Evolutionary conservation across 2,329 filamentous ascomycete genomes (phyloP).

Genomic region (Fusarium sp.): DNA sequence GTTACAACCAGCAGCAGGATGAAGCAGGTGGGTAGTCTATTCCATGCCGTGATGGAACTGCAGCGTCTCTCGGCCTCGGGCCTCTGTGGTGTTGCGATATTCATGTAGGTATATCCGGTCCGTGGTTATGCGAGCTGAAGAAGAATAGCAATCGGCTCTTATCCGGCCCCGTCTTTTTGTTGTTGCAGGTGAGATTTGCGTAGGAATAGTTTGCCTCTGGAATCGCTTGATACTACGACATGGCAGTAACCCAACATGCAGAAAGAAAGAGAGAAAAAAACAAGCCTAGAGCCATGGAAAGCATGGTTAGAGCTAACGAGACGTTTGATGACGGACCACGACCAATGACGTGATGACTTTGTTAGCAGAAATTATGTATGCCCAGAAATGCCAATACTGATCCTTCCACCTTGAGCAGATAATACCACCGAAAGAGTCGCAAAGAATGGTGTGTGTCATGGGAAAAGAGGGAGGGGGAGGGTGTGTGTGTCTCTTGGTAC

Average conservation of each 20-base stretch:
- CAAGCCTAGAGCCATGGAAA: conserved; percentile 31
- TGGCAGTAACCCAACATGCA: conserved; percentile 19
- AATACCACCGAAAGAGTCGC: conserved; percentile 25
- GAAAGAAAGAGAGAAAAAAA: conserved; percentile 8
- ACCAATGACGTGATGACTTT: conserved; percentile 36
- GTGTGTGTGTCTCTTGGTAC: neutral
- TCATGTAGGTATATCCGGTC: conserved; percentile 8
- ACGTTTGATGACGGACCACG: conserved; percentile 12
- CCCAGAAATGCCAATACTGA: conserved; percentile 42
- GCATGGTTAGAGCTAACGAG: conserved; percentile 16
- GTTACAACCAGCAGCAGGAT: conserved; percentile 1
- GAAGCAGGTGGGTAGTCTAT: conserved; percentile 3
- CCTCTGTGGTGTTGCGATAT: conserved; percentile 12
- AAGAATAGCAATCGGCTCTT: conserved; percentile 12
- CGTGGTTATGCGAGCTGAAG: conserved; percentile 3
- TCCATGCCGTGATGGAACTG: conserved; percentile 16
- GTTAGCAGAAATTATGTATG: conserved; percentile 33
- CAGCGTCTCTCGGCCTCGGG: conserved; percentile 16
- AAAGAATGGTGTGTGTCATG: conserved; percentile 28
- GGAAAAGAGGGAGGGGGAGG: conserved; percentile 17
- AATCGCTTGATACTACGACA: conserved; percentile 24
- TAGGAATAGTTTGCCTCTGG: conserved; percentile 1
- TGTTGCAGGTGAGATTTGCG: conserved; percentile 12
- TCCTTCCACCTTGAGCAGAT: conserved; percentile 26
- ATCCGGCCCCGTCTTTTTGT: conserved; percentile 15